Evolutionary conservation across 306 rosid species (phyloP).

Genomic region (Abrus precatorius): DNA sequence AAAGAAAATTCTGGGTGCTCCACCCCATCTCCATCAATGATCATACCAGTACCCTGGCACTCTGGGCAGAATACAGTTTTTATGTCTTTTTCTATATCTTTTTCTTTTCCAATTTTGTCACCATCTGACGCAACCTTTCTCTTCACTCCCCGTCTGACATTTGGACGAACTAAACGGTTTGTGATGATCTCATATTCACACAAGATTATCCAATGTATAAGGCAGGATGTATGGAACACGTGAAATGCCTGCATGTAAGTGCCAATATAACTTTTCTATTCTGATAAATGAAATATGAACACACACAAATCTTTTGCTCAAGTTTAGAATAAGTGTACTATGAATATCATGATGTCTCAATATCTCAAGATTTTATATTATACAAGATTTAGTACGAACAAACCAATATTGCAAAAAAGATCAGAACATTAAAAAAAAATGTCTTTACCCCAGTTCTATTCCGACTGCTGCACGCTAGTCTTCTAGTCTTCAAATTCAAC

Average conservation of each 20-base stretch:
- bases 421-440: slow-evolving; percentile 34
- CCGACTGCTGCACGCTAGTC: slow-evolving; percentile 87
- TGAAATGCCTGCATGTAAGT: slow-evolving; percentile 76
- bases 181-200: slow-evolving; percentile 72
- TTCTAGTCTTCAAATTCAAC: slow-evolving; percentile 77
- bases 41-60: slow-evolving; percentile 86
- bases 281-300: slow-evolving; percentile 21
- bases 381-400: slow-evolving; percentile 19
- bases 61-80: slow-evolving; percentile 83
- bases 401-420: slow-evolving; percentile 6
- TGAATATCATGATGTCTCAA: slow-evolving; percentile 4
- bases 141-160: slow-evolving; percentile 59
- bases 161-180: slow-evolving; percentile 57
- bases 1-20: slow-evolving; percentile 60
- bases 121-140: slow-evolving; percentile 60
- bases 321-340: slow-evolving; percentile 10
- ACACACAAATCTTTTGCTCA: slow-evolving; percentile 4
- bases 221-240: slow-evolving; percentile 85
- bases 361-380: slow-evolving; percentile 3
- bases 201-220: slow-evolving; percentile 84
- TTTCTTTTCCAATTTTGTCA: slow-evolving; percentile 51
- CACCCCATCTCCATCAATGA: slow-evolving; percentile 58
- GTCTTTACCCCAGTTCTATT: slow-evolving; percentile 78
- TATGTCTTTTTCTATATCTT: slow-evolving; percentile 50
- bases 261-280: slow-evolving; percentile 29